These are phyloP conservation scores for Hysterium pulicare DNA, from an alignment of 2,329 filamentous ascomycete species.

Conservation along the genomic window DNA sequence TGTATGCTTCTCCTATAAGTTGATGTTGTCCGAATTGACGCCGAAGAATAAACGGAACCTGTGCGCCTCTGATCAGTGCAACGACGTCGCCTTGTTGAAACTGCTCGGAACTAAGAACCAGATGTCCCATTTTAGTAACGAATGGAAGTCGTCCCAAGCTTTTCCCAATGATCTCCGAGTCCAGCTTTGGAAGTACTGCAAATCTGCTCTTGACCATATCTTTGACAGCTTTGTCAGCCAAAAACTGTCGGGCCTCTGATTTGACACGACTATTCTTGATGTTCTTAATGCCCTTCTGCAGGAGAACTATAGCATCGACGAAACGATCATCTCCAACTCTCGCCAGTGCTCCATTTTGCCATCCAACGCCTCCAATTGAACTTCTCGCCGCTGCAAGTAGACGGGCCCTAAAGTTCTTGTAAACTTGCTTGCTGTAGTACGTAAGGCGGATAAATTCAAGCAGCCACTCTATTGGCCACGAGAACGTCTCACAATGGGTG, in stretches of 20 bases:
- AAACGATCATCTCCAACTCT: constrained; percentile 4
- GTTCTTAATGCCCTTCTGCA: background rate
- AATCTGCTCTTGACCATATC: background rate
- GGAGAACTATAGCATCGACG: constrained; percentile 1
- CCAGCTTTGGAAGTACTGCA: constrained; percentile 5
- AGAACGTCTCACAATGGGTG: too few relatives aligned
- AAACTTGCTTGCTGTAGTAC: constrained; percentile 4
- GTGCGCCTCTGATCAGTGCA: constrained; percentile 12
- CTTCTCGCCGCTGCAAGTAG: constrained; percentile 5
- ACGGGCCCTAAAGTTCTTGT: constrained; percentile 5
- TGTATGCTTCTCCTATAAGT: constrained; percentile 16
- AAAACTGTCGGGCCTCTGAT: constrained; percentile 2
- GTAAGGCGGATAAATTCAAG: constrained; percentile 9
- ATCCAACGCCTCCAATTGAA: constrained; percentile 6
- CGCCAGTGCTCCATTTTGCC: background rate
- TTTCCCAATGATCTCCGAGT: constrained; percentile 11
- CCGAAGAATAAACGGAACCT: constrained; percentile 16
- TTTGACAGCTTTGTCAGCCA: constrained; percentile 1
- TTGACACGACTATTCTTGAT: background rate
- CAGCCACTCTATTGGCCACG: too few relatives aligned
- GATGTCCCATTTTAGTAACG: constrained; percentile 11
- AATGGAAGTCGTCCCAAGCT: constrained; percentile 10
- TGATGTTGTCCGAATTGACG: constrained; percentile 3
- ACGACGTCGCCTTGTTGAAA: constrained; percentile 9
- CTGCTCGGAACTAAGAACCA: constrained; percentile 9